Base-by-base conservation (phyloP, 75 land plant genomes). In the Azolla pinnata region DNA sequence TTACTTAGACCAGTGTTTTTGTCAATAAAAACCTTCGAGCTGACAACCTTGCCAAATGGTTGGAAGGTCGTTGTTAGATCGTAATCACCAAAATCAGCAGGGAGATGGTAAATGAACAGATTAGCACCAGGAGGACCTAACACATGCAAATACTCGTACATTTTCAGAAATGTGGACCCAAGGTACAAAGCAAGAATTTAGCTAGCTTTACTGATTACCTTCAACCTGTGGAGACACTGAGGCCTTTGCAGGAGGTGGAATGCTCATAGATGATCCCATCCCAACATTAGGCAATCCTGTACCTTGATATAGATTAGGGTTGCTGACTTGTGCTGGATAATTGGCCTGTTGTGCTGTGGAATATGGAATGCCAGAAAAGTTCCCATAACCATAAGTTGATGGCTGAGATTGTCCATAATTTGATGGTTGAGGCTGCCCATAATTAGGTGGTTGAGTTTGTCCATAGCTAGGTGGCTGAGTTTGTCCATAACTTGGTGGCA, bases 121-220 rank as follows among this genome's bases (percentile, higher is more conserved):
- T 91, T 91, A 16, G 97, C 85, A 35, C 97, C 97, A 34, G 97
- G 88, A 30, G 97, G 97, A 64, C 97, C 97, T 91, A 70, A 16
- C 61, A 44, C 1, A 3, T 10, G 24, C 1, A 44, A 33, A 49
- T 27, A 49, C 25, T 14, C 8, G 29, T 1, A 8, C 30, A 25
- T 21, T 24, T n/a, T n/a, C n/a, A n/a, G n/a, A n/a, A n/a, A n/a
- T n/a, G n/a, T n/a, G n/a, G n/a, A n/a, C n/a, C n/a, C n/a, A n/a
- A n/a, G n/a, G n/a, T n/a, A n/a, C n/a, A n/a, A n/a, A n/a, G n/a
- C n/a, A n/a, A n/a, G n/a, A n/a, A n/a, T n/a, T n/a, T n/a, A n/a
- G n/a, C n/a, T n/a, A n/a, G n/a, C n/a, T n/a, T n/a, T n/a, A n/a
- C n/a, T n/a, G n/a, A n/a, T 23, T 64, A 90, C 97, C 97, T 87